Percentiles rank a stretch among this genome's conserved stretches.
phyloP scores from a whole-genome alignment of 495 filamentous ascomycete genomes.

The Bacidia gigantensis region DNA sequence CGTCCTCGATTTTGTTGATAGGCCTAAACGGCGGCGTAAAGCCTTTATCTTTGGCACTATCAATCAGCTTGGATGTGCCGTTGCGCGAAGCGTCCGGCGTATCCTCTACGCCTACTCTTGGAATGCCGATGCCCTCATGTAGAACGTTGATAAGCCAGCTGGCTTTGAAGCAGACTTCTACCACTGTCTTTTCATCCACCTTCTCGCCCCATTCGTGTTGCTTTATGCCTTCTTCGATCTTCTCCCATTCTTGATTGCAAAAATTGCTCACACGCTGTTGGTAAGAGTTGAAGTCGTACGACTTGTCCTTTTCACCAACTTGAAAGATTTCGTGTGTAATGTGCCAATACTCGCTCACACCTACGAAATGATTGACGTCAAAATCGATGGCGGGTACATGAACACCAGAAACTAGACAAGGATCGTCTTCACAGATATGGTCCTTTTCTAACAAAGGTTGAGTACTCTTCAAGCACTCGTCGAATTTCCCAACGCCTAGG shows the following conservation, averaged over 20 bases:
- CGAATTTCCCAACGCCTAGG: conserved; percentile 71
- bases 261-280: conserved; percentile 74
- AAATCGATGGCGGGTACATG: conserved; percentile 96
- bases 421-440: conserved; percentile 64
- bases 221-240: conserved; percentile 50
- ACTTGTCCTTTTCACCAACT: conserved; percentile 61
- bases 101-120: conserved; percentile 70
- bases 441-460: conserved; percentile 86
- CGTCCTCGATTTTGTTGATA: conserved; percentile 79
- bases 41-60: conserved; percentile 60
- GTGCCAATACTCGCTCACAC: conserved; percentile 98
- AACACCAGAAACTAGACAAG: conserved; percentile 76
- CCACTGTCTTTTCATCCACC: conserved; percentile 56
- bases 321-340: conserved; percentile 93
- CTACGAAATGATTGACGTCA: conserved; percentile 93
- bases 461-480: conserved; percentile 69
- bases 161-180: conserved; percentile 92
- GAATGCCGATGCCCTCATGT: conserved; percentile 90
- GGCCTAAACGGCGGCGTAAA: conserved; percentile 84
- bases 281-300: conserved; percentile 86
- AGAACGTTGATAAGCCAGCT: conserved; percentile 95
- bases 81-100: conserved; percentile 39
- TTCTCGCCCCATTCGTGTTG: conserved; percentile 62
- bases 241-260: conserved; percentile 69
- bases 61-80: conserved; percentile 57